A percentile compares a stretch with the other conserved stretches of the same genome.
These are phyloP conservation scores for Elsinoe perseae DNA, from an alignment of 2,329 filamentous ascomycete genomes.

Conservation along the genomic window DNA sequence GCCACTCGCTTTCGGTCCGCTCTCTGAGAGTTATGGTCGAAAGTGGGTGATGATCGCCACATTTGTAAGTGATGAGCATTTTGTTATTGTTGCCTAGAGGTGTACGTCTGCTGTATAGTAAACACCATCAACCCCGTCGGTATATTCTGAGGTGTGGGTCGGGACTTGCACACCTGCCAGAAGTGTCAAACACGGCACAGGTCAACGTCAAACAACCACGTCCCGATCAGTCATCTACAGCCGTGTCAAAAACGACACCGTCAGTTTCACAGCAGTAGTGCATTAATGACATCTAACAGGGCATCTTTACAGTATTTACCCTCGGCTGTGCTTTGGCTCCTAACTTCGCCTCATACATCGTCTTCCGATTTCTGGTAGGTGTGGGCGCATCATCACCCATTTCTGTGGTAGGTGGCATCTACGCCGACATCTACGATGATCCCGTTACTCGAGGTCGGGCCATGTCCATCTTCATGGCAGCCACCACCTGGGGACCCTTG, in stretches of 20 bases:
- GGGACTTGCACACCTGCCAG: background rate
- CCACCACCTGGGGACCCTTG: slow-evolving; percentile 59
- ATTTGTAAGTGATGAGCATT: slow-evolving; percentile 31
- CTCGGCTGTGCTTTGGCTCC: slow-evolving; percentile 39
- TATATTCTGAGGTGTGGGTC: background rate
- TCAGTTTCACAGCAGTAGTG: background rate
- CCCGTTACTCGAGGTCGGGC: slow-evolving; percentile 50
- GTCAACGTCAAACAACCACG: background rate
- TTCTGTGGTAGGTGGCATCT: slow-evolving; percentile 52
- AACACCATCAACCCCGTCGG: background rate
- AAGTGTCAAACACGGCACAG: background rate
- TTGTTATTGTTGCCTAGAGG: slow-evolving; percentile 9
- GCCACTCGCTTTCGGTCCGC: slow-evolving; percentile 38
- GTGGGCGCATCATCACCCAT: slow-evolving; percentile 44
- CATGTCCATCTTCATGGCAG: slow-evolving; percentile 58
- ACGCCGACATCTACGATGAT: slow-evolving; percentile 58
- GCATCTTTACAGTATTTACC: slow-evolving; percentile 38
- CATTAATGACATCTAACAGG: background rate
- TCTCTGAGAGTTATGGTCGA: slow-evolving; percentile 40
- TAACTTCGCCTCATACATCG: slow-evolving; percentile 37
- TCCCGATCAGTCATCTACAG: background rate
- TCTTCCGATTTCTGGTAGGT: slow-evolving; percentile 39
- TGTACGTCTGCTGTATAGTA: background rate
- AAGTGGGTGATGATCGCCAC: slow-evolving; percentile 44
- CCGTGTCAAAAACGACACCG: background rate